Evolutionary conservation across 495 filamentous ascomycete genomes (phyloP), one percentile per base, ranked within the genome.

Genomic region (Penicillium arizonense): DNA sequence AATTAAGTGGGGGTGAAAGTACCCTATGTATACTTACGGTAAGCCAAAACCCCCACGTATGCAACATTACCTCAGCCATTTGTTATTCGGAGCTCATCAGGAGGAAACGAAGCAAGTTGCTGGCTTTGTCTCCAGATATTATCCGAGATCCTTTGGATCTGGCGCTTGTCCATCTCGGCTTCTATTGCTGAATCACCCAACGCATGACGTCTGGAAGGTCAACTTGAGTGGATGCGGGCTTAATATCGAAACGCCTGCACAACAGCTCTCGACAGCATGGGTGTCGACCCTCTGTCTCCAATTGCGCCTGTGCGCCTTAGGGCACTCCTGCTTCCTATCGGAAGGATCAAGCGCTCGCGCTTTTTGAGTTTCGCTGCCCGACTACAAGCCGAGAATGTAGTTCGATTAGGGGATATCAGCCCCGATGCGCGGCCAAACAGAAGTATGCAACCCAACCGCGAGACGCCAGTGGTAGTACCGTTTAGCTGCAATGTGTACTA

Each of bases 351-450:
- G 64, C 85, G 85, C 26, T 87, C 87, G 16, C 82, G 90, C 47
- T 97, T 97, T 69, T 63, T 83, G 47, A 76, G 77, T 52, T 96
- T 97, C 69, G 81, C 90, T 57, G 80, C 84, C 40, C 83, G 88
- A 56, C 78, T 99, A 46, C 83, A 86, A 65, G 73, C 79, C 53
- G 87, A 95, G 64, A 86, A 89, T 80, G 81, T 94, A 52, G 83
- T 99, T 55, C 87, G 87, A 48, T 79, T 99, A 53, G 87, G 90
- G 63, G 94, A 97, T 69, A 85, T 97, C 65, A 96, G 84, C 64
- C 88, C 92, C 53, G 90, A 96, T 81, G 77, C 78, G 65, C 82
- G 88, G 45, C 90, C 91, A 53, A 87, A 96, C 71, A 84, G 90
- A 78, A 95, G 90, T 96, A 85, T 61, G 87, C 56, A 26, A 26